Evolutionary conservation across 441 rosid genomes (phyloP).

Genomic region (Brassica hybrid): DNA sequence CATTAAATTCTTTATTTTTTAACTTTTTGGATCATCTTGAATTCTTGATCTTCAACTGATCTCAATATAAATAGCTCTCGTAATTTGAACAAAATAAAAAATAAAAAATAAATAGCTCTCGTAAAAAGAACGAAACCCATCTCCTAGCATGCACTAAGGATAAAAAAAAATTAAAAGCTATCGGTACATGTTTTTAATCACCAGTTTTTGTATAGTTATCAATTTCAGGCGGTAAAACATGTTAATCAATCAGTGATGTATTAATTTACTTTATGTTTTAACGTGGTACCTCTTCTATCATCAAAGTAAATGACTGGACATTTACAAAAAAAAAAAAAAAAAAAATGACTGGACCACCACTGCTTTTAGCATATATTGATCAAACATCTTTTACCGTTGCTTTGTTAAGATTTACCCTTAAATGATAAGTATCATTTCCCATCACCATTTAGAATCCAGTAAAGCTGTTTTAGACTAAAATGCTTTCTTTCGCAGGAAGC

Average conservation of each 20-base stretch:
- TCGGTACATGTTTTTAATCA: background rate
- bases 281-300: background rate
- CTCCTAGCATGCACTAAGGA: background rate
- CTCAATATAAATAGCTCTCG: background rate
- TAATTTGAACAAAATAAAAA: too few relatives aligned
- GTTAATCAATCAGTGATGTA: background rate
- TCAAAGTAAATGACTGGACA: too few relatives aligned
- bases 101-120: background rate
- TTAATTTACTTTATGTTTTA: background rate
- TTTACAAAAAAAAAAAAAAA: too few relatives aligned
- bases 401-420: background rate
- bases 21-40: background rate
- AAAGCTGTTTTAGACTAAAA: background rate
- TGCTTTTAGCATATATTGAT: background rate
- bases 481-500: background rate
- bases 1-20: background rate
- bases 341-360: too few relatives aligned
- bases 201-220: background rate
- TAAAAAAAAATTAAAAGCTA: background rate
- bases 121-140: too few relatives aligned
- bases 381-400: background rate
- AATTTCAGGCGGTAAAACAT: background rate
- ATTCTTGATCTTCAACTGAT: background rate
- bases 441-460: background rate
- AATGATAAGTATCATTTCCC: background rate